Conservation (phyloP, 768 basidiomycete species). For the Russula olivacea region DNA sequence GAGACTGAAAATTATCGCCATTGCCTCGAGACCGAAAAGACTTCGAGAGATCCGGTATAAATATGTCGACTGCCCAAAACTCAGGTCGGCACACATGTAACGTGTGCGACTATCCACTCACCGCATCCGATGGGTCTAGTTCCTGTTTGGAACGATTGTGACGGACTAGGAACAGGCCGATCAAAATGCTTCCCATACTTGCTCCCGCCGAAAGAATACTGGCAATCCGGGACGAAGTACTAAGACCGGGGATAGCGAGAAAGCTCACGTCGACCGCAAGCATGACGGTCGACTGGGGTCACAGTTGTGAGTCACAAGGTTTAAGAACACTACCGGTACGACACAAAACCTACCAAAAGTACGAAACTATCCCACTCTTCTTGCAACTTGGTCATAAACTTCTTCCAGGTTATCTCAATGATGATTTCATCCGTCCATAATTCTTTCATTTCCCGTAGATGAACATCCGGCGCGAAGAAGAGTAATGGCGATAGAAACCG, state of each 20-base stretch:
- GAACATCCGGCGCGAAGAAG: slow-evolving; percentile 12
- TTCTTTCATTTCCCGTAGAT: slow-evolving; percentile 7
- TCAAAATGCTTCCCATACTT: slow-evolving; percentile 42
- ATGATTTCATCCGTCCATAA: slow-evolving; percentile 10
- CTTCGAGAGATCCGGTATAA: not conserved
- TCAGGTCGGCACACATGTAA: not conserved
- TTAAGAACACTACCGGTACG: not conserved
- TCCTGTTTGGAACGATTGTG: slow-evolving; percentile 18
- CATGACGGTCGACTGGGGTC: slow-evolving; percentile 31
- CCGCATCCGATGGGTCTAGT: slow-evolving; percentile 8
- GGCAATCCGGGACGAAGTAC: slow-evolving; percentile 42
- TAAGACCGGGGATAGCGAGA: slow-evolving; percentile 32
- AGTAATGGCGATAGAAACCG: slow-evolving; percentile 3
- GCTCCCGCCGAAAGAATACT: slow-evolving; percentile 45
- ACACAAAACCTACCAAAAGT: slow-evolving; percentile 1
- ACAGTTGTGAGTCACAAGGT: too few species aligned
- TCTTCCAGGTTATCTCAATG: slow-evolving; percentile 8
- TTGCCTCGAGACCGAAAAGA: slow-evolving; percentile 10
- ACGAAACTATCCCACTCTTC: slow-evolving; percentile 8
- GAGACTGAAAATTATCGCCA: slow-evolving; percentile 18
- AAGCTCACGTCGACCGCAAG: slow-evolving; percentile 33
- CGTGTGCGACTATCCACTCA: not conserved
- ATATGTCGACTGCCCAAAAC: slow-evolving; percentile 1
- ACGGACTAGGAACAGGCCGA: slow-evolving; percentile 18
- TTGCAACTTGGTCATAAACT: slow-evolving; percentile 1